Evolutionary conservation across 148 eudicot species (phyloP).

Genomic region (Spergularia marina): DNA sequence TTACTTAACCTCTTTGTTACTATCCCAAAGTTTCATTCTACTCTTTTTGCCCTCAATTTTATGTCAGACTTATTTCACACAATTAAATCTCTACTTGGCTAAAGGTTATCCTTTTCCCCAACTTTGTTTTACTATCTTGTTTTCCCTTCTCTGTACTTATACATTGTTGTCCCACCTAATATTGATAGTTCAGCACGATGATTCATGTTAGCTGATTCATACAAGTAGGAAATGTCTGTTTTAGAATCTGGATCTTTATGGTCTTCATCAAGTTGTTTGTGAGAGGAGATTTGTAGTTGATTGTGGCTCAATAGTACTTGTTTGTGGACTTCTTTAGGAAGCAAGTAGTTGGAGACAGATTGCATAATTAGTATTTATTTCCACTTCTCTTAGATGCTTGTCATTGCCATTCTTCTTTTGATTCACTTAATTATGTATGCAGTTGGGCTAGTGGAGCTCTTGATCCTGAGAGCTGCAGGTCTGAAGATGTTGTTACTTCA

Average conservation of each 20-base stretch:
- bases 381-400: neutral
- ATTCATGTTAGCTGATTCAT: neutral
- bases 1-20: too few relatives aligned
- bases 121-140: neutral
- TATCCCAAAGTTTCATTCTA: too few relatives aligned
- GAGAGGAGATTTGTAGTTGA: neutral
- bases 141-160: too few relatives aligned
- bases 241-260: neutral
- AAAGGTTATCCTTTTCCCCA: neutral
- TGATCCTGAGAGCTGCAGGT: constrained; percentile 70
- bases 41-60: too few relatives aligned
- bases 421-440: constrained; percentile 11
- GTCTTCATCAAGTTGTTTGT: neutral
- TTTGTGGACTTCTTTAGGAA: neutral
- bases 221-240: too few relatives aligned
- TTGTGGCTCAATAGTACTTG: neutral
- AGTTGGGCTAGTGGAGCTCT: constrained; percentile 99
- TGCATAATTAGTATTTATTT: neutral
- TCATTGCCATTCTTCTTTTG: constrained; percentile 6
- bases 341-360: neutral
- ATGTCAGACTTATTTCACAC: too few relatives aligned
- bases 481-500: constrained; percentile 61
- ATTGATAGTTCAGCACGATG: too few relatives aligned
- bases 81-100: too few relatives aligned
- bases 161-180: too few relatives aligned